Conservation (phyloP, 148 eudicot genomes). For the Silene latifolia region DNA sequence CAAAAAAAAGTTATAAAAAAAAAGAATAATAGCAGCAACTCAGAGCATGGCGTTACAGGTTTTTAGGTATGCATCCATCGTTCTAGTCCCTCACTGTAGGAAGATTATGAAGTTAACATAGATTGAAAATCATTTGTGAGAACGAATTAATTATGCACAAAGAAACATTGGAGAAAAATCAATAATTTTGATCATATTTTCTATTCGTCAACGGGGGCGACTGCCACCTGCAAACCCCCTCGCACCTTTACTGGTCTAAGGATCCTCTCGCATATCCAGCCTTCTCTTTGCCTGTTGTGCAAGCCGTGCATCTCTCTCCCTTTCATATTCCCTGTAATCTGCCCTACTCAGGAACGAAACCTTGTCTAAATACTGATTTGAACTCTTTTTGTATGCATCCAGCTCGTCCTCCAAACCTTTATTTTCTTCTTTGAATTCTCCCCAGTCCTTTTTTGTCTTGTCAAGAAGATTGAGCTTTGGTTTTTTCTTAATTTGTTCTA, state of each 20-base stretch:
- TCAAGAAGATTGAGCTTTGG: conserved; percentile 89
- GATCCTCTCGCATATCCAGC: conserved; percentile 62
- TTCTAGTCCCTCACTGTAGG: not conserved
- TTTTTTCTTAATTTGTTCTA: conserved; percentile 90
- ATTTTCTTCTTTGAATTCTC: conserved; percentile 85
- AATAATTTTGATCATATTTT: too few species aligned
- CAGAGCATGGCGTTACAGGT: not conserved
- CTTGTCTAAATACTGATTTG: conserved; percentile 86
- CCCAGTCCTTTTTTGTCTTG: conserved; percentile 99
- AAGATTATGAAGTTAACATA: not conserved
- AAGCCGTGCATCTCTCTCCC: conserved; percentile 87
- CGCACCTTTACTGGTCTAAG: conserved; percentile 19
- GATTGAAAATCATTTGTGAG: not conserved
- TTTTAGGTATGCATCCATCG: not conserved
- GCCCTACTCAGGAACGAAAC: conserved; percentile 79
- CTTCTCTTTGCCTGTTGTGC: conserved; percentile 72
- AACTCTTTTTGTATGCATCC: conserved; percentile 88
- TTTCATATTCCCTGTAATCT: conserved; percentile 78
- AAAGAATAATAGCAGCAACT: too few species aligned
- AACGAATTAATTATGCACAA: not conserved
- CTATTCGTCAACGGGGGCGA: not conserved
- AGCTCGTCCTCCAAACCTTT: conserved; percentile 80
- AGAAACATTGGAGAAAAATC: not conserved
- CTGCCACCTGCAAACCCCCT: not conserved
- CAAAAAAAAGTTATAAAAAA: too few species aligned